phyloP scores from a whole-genome alignment of 163 green algal species.

The Dunaliella salina region DNA sequence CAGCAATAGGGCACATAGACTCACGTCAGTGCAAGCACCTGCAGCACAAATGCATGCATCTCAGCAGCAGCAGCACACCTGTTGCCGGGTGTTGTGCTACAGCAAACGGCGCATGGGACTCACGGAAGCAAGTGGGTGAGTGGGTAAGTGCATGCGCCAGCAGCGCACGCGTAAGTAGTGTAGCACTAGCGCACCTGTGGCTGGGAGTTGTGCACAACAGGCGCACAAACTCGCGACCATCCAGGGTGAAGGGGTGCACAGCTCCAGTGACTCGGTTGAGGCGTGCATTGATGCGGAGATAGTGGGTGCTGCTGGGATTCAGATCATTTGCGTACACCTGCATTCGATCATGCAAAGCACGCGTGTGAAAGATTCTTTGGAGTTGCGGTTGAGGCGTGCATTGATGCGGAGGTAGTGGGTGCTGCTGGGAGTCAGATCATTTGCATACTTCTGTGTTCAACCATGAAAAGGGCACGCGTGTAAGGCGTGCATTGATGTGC shows the following conservation, averaged over 20 bases:
- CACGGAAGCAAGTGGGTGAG: too few relatives aligned
- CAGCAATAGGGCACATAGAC: conserved; percentile 77
- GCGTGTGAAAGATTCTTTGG: conserved; percentile 3
- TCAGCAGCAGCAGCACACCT: too few relatives aligned
- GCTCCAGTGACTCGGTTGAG: conserved; percentile 70
- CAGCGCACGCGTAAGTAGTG: too few relatives aligned
- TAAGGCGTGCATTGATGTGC: too few relatives aligned
- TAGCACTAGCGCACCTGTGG: not conserved
- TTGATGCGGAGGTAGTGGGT: conserved; percentile 76
- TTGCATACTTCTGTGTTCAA: conserved; percentile 80
- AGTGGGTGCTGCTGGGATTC: conserved; percentile 81
- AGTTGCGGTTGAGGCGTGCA: conserved; percentile 74
- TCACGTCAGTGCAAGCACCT: conserved; percentile 6
- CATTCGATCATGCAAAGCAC: not conserved
- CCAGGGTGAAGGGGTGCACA: conserved; percentile 74
- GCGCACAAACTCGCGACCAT: conserved; percentile 82
- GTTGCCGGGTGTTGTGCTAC: too few relatives aligned
- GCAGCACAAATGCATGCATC: too few relatives aligned
- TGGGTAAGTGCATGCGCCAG: too few relatives aligned
- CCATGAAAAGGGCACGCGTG: too few relatives aligned
- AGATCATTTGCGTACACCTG: conserved; percentile 95
- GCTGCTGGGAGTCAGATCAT: conserved; percentile 92
- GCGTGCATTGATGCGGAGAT: conserved; percentile 71
- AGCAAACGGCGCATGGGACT: too few relatives aligned
- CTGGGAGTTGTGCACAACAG: conserved; percentile 38